Evolutionary conservation across 345 rosid species (phyloP).

Genomic region (Eucalyptus marginata): DNA sequence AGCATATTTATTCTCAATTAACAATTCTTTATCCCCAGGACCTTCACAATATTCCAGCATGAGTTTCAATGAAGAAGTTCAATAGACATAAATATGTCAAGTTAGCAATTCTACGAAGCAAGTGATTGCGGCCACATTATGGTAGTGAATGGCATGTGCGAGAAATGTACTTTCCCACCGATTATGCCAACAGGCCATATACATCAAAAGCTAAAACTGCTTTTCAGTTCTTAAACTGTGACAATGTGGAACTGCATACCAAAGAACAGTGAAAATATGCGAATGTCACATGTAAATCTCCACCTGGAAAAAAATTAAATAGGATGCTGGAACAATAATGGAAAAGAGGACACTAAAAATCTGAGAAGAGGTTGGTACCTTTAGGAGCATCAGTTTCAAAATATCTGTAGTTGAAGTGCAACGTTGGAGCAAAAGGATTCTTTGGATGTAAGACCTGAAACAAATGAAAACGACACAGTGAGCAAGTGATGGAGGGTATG

Average conservation of each 20-base stretch:
- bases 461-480: background rate
- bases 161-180: background rate
- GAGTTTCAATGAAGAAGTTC: background rate
- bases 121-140: background rate
- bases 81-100: background rate
- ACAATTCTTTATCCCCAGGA: background rate
- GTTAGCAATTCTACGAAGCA: background rate
- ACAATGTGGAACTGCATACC: background rate
- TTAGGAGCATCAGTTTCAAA: slow-evolving; percentile 80
- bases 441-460: slow-evolving; percentile 67
- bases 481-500: background rate
- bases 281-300: background rate
- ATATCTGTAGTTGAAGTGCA: slow-evolving; percentile 77
- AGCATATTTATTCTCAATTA: background rate
- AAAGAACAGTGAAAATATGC: background rate
- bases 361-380: slow-evolving; percentile 10
- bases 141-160: background rate
- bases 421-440: slow-evolving; percentile 93
- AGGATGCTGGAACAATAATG: background rate
- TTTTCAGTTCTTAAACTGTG: background rate
- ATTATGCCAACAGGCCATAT: background rate
- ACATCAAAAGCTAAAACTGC: background rate
- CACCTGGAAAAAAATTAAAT: background rate
- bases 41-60: background rate
- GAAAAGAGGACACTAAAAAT: background rate